Evolutionary conservation across 2,329 filamentous ascomycete genomes (phyloP).

Genomic region (Aspergillus neotritici): DNA sequence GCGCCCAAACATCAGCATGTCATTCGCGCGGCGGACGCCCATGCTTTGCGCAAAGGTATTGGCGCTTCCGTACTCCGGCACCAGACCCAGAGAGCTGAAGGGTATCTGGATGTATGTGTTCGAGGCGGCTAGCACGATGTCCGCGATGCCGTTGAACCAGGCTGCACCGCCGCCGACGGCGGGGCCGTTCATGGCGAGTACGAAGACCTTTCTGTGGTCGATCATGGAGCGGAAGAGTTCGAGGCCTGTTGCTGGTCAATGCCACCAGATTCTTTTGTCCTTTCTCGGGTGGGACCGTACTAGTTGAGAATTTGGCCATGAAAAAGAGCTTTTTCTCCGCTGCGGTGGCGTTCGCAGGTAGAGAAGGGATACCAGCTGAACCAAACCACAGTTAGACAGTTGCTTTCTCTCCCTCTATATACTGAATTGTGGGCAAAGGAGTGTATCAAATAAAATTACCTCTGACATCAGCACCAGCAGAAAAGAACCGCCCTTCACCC

Average conservation of each 20-base stretch:
- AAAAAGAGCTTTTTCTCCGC: slow-evolving; percentile 7
- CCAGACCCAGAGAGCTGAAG: slow-evolving; percentile 45
- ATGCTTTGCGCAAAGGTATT: slow-evolving; percentile 44
- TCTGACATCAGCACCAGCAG: slow-evolving; percentile 46
- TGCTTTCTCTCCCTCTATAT: background rate
- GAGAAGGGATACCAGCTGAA: no score
- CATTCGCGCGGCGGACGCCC: slow-evolving; percentile 47
- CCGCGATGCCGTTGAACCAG: slow-evolving; percentile 47
- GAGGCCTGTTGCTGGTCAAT: background rate
- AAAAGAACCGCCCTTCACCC: slow-evolving; percentile 48
- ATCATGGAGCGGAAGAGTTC: slow-evolving; percentile 42
- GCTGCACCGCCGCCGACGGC: slow-evolving; percentile 48
- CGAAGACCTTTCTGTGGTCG: slow-evolving; percentile 48
- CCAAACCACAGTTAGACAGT: no score
- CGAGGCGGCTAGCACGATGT: slow-evolving; percentile 45
- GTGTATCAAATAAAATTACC: slow-evolving; percentile 27
- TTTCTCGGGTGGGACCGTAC: slow-evolving; percentile 5
- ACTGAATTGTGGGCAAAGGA: background rate
- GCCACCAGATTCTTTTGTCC: no score
- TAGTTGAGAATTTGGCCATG: slow-evolving; percentile 6
- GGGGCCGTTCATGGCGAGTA: slow-evolving; percentile 48
- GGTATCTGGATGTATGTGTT: slow-evolving; percentile 46
- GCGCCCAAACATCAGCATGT: slow-evolving; percentile 49
- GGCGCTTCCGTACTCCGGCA: slow-evolving; percentile 47
- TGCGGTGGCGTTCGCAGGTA: background rate